Evolutionary conservation across 78 protist species (phyloP).

Genomic region (Chrysochromulina tobinii): DNA sequence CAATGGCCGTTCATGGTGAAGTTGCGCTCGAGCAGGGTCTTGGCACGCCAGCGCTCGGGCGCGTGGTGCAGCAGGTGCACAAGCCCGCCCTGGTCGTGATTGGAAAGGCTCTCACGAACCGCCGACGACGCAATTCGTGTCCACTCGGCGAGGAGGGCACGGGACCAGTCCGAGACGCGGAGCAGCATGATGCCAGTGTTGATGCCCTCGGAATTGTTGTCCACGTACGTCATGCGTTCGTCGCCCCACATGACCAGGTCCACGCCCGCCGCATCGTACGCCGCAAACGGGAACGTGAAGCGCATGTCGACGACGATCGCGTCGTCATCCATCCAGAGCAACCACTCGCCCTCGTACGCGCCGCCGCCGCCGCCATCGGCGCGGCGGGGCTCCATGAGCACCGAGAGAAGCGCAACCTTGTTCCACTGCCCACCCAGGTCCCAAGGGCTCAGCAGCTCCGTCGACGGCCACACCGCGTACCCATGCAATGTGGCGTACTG

Average conservation of each 20-base stretch:
- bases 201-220: background rate
- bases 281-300: background rate
- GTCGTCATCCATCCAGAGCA: slow-evolving; percentile 18
- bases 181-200: background rate
- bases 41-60: background rate
- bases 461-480: background rate
- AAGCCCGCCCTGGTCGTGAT: slow-evolving; percentile 24
- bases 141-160: background rate
- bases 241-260: slow-evolving; percentile 17
- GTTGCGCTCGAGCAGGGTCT: background rate
- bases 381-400: background rate
- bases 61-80: background rate
- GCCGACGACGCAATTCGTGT: background rate
- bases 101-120: background rate
- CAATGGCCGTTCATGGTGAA: slow-evolving; percentile 25
- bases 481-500: slow-evolving; percentile 4
- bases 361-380: background rate
- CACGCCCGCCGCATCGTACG: background rate
- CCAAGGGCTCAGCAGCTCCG: slow-evolving; percentile 17
- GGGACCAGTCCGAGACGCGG: background rate
- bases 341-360: background rate
- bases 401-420: background rate
- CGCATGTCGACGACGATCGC: background rate
- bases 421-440: slow-evolving; percentile 22
- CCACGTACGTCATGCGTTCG: slow-evolving; percentile 7